A percentile compares a stretch with the other conserved stretches of the same genome.
Conservation (phyloP, 1,284 basidiomycete genomes). For the Sanghuangporus weigelae region DNA sequence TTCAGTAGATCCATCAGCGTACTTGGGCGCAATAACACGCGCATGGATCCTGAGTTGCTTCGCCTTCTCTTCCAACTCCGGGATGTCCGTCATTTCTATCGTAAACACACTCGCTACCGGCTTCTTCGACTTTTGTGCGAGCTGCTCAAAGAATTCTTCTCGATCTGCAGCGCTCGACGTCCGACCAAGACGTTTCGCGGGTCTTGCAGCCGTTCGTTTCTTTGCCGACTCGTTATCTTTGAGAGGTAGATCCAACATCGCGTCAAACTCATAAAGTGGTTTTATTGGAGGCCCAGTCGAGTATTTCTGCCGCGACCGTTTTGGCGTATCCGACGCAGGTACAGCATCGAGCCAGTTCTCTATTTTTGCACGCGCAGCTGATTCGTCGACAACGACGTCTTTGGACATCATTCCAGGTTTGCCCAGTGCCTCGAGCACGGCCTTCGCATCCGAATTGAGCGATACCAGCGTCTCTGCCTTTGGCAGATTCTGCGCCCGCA, state of each 20-base stretch:
- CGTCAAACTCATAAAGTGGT: background rate
- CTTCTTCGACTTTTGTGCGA: conserved; percentile 12
- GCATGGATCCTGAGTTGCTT: conserved; percentile 11
- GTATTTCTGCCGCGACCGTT: background rate
- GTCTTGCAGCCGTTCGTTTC: background rate
- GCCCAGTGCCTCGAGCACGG: conserved; percentile 5
- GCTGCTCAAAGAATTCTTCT: conserved; percentile 6
- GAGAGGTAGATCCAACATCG: background rate
- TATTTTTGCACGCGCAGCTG: conserved; percentile 1
- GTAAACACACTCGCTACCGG: conserved; percentile 10
- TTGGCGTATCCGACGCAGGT: background rate
- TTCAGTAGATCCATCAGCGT: conserved; percentile 8
- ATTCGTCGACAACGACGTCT: background rate
- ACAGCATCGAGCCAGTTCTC: conserved; percentile 12
- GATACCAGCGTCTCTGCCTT: conserved; percentile 11
- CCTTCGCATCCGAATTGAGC: conserved; percentile 7
- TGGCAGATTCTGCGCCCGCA: background rate
- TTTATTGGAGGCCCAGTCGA: background rate
- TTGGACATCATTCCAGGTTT: conserved; percentile 12
- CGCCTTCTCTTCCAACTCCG: conserved; percentile 8
- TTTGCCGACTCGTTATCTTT: background rate
- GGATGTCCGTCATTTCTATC: conserved; percentile 11
- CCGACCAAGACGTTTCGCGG: background rate
- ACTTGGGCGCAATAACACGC: conserved; percentile 12
- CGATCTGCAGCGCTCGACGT: conserved; percentile 9